These are phyloP conservation scores for Hymenoscyphus repandus DNA, from an alignment of 2,329 filamentous ascomycete genomes.

Conservation along the genomic window DNA sequence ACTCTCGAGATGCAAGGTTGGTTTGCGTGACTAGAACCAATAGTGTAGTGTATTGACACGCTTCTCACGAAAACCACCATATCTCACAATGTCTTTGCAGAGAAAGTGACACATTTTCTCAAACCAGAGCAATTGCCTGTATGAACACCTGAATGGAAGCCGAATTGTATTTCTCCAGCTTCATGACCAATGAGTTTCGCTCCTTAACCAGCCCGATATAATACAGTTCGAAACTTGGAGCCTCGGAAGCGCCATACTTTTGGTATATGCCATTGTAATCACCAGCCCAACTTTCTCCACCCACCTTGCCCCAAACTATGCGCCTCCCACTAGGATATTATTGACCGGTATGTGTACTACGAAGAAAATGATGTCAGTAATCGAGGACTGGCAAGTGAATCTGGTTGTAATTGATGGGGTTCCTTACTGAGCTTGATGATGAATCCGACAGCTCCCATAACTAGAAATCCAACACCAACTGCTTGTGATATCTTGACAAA, in stretches of 20 bases:
- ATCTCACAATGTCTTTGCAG: no score
- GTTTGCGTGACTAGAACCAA: no score
- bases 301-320: constrained; percentile 17
- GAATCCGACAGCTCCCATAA: constrained; percentile 49
- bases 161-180: constrained; percentile 9
- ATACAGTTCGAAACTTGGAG: constrained; percentile 16
- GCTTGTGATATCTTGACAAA: constrained; percentile 44
- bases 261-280: not conserved
- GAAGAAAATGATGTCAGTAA: not conserved
- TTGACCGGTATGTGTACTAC: constrained; percentile 47
- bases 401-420: not conserved
- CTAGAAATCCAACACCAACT: constrained; percentile 46
- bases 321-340: constrained; percentile 44
- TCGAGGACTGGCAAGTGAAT: not conserved
- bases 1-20: no score
- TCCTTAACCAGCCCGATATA: constrained; percentile 18
- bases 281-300: not conserved
- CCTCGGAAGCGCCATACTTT: constrained; percentile 1
- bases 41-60: no score
- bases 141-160: not conserved
- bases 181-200: constrained; percentile 7
- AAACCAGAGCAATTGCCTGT: no score
- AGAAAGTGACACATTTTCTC: no score
- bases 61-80: no score
- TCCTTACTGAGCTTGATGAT: constrained; percentile 42